phyloP scores from a whole-genome alignment of 2,329 filamentous ascomycete species.

The Ophiostoma tasmaniense region DNA sequence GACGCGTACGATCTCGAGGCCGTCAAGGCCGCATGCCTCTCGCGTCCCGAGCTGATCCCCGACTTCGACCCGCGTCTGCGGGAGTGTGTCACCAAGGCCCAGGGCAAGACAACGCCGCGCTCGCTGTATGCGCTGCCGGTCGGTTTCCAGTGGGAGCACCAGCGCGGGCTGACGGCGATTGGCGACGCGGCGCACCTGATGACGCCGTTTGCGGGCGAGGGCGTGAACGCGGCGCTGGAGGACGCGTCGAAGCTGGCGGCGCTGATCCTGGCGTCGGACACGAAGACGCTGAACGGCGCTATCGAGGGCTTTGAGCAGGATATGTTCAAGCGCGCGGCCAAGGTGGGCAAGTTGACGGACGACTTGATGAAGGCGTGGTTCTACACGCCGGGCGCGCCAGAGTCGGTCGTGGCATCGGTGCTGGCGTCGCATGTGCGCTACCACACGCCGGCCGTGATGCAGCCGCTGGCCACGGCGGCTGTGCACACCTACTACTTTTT shows the following conservation, averaged over 20 bases:
- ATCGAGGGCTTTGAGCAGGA: slow-evolving; percentile 33
- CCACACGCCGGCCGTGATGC: slow-evolving; percentile 9
- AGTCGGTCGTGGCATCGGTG: slow-evolving; percentile 31
- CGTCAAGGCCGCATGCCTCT: slow-evolving; percentile 23
- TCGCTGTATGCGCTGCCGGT: slow-evolving; percentile 47
- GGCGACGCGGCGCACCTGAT: slow-evolving; percentile 55
- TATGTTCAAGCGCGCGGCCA: slow-evolving; percentile 30
- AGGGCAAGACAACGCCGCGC: slow-evolving; percentile 33
- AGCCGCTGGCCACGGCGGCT: slow-evolving; percentile 9
- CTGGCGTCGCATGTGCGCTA: slow-evolving; percentile 25
- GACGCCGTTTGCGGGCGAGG: slow-evolving; percentile 50
- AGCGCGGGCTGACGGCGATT: slow-evolving; percentile 43
- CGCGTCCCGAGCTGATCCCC: slow-evolving; percentile 25
- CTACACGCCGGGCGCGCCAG: slow-evolving; percentile 38
- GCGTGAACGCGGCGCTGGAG: slow-evolving; percentile 49
- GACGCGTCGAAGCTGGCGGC: slow-evolving; percentile 44
- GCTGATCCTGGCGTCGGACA: slow-evolving; percentile 30
- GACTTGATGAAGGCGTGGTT: slow-evolving; percentile 37
- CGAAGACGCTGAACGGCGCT: not conserved
- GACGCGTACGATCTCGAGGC: not conserved
- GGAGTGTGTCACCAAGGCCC: slow-evolving; percentile 34
- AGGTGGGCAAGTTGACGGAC: slow-evolving; percentile 24
- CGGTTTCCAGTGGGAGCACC: slow-evolving; percentile 39
- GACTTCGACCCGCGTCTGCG: slow-evolving; percentile 38
- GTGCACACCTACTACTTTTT: slow-evolving; percentile 13